Evolutionary conservation across 257 asterid genomes (phyloP), one percentile per base, ranked within the genome.

Genomic region (Solanum virginianum): DNA sequence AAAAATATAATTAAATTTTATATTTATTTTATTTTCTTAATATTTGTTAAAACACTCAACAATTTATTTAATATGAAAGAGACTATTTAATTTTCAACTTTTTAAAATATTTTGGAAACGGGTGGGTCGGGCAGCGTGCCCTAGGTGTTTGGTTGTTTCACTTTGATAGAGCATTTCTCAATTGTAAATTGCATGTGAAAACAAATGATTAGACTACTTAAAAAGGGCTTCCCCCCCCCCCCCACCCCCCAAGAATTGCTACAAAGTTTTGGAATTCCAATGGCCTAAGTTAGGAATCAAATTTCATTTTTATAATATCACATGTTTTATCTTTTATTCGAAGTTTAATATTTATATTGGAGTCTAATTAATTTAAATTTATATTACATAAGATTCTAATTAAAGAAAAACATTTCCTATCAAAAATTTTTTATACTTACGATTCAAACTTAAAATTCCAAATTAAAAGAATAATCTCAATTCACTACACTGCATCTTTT

Each of bases 51-150:
- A 29, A 29, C 0, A 29, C 3, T 0, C 0, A 0, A 29, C 3
- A 29, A 29, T 29, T 29, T 2, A 29, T 29, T 29, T 29, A 29
- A 29, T 29, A 29, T 0, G 32, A 29, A 29, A 2, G 3, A 29
- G 32, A 29, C 3, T 29, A 32, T 68, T 32, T 68, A 68, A n/a
- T 1, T 68, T 29, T 29, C 15, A 20, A 65, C n/a, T 20, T 29
- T 29, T 29, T 66, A 36, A 36, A 49, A 51, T 47, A 16, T 39
- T 51, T 75, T 24, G 24, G 20, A 49, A 51, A 24, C 3, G 60
- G 60, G 43, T 49, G 62, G 82, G 82, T 77, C 45, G 82, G 60
- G 81, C 43, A 75, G n/a, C 18, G 62, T 49, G 82, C 62, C 82
- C 24, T 49, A 24, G 63, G 82, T 77, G 82, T 77, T 77, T 24